Evolutionary conservation across 2,329 filamentous ascomycete species (phyloP).

Genomic region (Cladosporium sp.): DNA sequence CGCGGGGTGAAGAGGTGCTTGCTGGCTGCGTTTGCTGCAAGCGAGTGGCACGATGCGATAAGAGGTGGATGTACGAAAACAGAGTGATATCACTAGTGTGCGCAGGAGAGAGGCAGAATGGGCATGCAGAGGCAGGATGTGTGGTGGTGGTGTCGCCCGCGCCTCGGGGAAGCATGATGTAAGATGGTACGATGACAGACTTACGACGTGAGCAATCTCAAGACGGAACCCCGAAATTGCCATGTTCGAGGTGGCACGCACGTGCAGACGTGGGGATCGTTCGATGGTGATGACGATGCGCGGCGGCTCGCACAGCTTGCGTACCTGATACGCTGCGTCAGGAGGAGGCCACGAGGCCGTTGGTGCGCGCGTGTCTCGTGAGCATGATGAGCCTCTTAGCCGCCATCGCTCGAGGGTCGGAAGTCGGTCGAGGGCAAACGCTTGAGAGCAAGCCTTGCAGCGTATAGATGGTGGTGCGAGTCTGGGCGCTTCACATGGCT

Average conservation of each 20-base stretch:
- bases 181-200: background rate
- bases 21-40: no score
- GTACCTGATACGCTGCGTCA: background rate
- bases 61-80: no score
- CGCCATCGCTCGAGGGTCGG: no score
- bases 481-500: no score
- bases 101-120: background rate
- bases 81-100: no score
- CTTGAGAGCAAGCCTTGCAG: no score
- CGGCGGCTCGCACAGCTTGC: background rate
- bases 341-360: background rate
- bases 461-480: no score
- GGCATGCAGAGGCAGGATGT: background rate
- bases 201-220: background rate
- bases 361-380: background rate
- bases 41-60: no score
- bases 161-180: background rate
- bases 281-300: conserved; percentile 2
- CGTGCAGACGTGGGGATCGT: conserved; percentile 1
- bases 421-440: no score
- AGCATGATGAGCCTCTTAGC: background rate
- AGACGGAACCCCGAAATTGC: background rate
- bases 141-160: no score
- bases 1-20: background rate
- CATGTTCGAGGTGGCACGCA: background rate